Base-by-base conservation (phyloP, 1,284 basidiomycete genomes). In the Leccinum pachyderme region DNA sequence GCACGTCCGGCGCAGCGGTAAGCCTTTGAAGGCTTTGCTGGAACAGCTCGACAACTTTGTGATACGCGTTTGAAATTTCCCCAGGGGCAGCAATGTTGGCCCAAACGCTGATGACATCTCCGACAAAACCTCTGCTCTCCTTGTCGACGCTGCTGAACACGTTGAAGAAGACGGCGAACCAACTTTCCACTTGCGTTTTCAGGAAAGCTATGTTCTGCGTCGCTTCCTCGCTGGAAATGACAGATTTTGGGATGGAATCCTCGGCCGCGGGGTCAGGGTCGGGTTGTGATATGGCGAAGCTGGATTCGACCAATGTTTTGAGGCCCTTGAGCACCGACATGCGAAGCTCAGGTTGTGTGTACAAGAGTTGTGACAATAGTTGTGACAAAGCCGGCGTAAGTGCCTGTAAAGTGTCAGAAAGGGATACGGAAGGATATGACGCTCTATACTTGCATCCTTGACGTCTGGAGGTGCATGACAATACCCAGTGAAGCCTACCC, bases 141-240 rank as follows among this genome's bases (percentile, higher is more conserved):
- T 84, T 79, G 4, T 82, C 83, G 24, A 91, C 83, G 64, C 85
- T 94, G 58, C 89, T 83, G 72, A 98, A 98, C n/a, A 99, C 88
- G 69, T 99, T 98, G 78, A 98, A 96, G 45, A 98, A 79, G 4
- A 98, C 93, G 0, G 93, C 89, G 27, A 98, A 82, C 86, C 97
- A 95, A 66, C 93, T 96, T 67, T 94, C 91, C 0, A 87, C 88
- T 65, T 98, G 87, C 0, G 79, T 78, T 49, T 83, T 84, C 55
- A 99, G 78, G 70, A 92, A 89, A 2, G 71, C 77, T 25, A 98
- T 64, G 65, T 95, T 95, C 48, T 76, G 77, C 35, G 75, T 69
- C 2, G 91, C 93, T 58, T 84, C 81, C 32, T 79, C 78, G 29
- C 58, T 71, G 52, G 72, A 72, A 68, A 77, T 82, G 70, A 60